These are phyloP conservation scores for Aspergillus pseudonomiae DNA, from an alignment of 2,329 filamentous ascomycete genomes.

Conservation along the genomic window DNA sequence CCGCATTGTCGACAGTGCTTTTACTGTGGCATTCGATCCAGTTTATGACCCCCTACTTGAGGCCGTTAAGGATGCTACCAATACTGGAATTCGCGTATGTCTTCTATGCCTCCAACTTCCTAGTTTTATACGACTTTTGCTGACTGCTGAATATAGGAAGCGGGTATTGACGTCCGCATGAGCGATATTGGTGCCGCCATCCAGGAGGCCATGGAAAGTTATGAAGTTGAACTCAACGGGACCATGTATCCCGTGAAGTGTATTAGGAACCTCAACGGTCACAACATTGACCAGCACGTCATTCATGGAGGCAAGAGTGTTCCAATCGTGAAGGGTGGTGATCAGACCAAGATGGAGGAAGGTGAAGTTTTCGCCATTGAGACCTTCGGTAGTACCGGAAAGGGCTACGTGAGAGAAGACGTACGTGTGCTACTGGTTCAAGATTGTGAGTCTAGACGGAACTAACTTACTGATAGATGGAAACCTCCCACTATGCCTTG, in stretches of 20 bases:
- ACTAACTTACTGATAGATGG: constrained; percentile 53
- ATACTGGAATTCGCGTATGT: constrained; percentile 70
- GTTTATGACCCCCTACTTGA: constrained; percentile 69
- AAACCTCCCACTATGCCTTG: constrained; percentile 87
- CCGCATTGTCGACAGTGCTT: constrained; percentile 71
- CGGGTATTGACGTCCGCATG: constrained; percentile 88
- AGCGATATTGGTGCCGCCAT: constrained; percentile 82
- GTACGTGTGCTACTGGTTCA: constrained; percentile 51
- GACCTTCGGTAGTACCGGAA: constrained; percentile 92
- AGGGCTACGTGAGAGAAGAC: constrained; percentile 84
- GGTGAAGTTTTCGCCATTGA: constrained; percentile 94
- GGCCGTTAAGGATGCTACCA: constrained; percentile 69
- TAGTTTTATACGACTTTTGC: constrained; percentile 12
- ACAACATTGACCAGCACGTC: constrained; percentile 85
- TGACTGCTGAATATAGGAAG: constrained; percentile 60
- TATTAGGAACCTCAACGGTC: constrained; percentile 84
- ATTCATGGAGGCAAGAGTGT: constrained; percentile 93
- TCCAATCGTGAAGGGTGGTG: constrained; percentile 85
- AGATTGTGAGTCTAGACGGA: not conserved
- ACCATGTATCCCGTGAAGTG: constrained; percentile 78
- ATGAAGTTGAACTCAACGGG: constrained; percentile 82
- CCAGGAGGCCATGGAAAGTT: constrained; percentile 91
- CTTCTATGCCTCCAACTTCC: constrained; percentile 3
- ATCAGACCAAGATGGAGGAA: constrained; percentile 96
- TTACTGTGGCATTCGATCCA: constrained; percentile 69